Conservation (phyloP, 2,329 filamentous ascomycete species). For the Furcasterigmium furcatum region DNA sequence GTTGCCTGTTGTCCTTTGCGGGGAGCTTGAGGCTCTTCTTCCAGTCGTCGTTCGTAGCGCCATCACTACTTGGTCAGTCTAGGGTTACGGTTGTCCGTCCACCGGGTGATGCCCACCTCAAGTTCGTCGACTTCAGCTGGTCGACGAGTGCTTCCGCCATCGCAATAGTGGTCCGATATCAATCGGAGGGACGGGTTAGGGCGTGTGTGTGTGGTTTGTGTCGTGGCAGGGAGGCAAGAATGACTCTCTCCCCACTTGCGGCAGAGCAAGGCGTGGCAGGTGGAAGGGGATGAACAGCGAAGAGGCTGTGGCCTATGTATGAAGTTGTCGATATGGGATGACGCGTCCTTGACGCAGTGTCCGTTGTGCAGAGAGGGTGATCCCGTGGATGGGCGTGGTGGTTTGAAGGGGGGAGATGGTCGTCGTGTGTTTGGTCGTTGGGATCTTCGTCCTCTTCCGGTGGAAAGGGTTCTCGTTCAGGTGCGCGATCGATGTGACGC, state of each 20-base stretch:
- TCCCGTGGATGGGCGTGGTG: too few relatives aligned
- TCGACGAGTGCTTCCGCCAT: conserved; percentile 45
- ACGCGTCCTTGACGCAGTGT: neutral
- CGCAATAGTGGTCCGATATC: neutral
- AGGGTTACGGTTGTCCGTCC: conserved; percentile 5
- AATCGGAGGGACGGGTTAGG: too few relatives aligned
- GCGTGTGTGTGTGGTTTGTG: neutral
- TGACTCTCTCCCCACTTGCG: too few relatives aligned
- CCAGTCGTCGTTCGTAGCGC: conserved; percentile 61
- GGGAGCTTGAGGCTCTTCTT: conserved; percentile 71
- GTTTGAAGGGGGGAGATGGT: too few relatives aligned
- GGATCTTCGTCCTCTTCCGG: too few relatives aligned
- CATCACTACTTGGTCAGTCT: conserved; percentile 42
- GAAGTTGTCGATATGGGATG: too few relatives aligned
- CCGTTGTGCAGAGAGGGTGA: too few relatives aligned
- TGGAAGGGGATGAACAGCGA: neutral
- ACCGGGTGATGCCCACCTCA: conserved; percentile 28
- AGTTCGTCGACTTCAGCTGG: conserved; percentile 36
- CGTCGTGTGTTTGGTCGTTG: too few relatives aligned
- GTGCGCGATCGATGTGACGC: too few relatives aligned
- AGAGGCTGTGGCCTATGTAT: neutral
- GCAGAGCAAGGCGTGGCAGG: neutral
- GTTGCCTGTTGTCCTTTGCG: conserved; percentile 70
- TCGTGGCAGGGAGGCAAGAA: neutral
- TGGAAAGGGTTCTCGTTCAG: too few relatives aligned